Evolutionary conservation across 257 asterid species (phyloP), one percentile per base, ranked within the genome.

Genomic region (Solanum sejunctum): DNA sequence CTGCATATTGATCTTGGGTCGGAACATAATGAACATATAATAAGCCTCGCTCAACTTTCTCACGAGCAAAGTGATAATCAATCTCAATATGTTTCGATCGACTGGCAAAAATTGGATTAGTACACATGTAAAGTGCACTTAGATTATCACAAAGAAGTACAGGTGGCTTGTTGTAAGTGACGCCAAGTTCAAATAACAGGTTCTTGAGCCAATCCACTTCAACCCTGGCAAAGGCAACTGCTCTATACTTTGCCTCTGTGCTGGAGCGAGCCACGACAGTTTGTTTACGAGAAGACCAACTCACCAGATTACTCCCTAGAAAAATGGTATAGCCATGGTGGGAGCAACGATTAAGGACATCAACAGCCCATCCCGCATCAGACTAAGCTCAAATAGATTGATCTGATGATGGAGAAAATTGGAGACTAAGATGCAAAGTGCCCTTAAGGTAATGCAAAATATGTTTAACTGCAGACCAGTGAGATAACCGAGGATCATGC

Each of bases 71-170:
- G 52, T 70, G 87, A 23, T 57, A 87, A 21, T 84, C 85, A 0
- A 87, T 6, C 43, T 87, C 89, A 47, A 87, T 84, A 13, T 84
- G 54, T 21, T 80, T 80, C 41, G 20, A 67, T 4, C 63, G 61
- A n/a, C 45, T 78, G 70, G 64, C 75, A n/a, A 73, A 73, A 1
- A 86, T 23, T 3, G 43, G 75, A 72, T 81, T 84, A 0, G 82
- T 54, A 1, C 81, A 70, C 84, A 84, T 80, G 10, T 81, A 49
- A 4, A 81, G 23, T 1, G 85, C 89, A 60, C 83, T 82, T 5
- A 82, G 16, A 20, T 82, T 81, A 45, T 87, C 89, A 41, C 78
- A 43, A 1, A 6, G 73, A 3, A 85, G 80, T 3, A 23, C 15
- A 0, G 80, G 83, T 3, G 23, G 47, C 2, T 3, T 11, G 4